Evolutionary conservation across 176 grass and related monocot genomes (phyloP).

Genomic region (Areca catechu): DNA sequence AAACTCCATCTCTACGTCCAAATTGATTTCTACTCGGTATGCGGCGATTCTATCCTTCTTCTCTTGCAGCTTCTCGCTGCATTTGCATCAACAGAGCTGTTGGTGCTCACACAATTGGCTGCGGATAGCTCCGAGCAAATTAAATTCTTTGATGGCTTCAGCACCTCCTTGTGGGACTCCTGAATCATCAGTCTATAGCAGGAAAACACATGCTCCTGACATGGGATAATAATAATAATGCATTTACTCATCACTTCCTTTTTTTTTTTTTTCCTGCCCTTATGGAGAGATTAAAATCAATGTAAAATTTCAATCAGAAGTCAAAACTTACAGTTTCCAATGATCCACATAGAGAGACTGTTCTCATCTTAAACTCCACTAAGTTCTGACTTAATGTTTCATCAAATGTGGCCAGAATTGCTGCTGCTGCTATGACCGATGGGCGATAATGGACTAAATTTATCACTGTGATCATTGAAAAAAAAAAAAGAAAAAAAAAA

Average conservation of each 20-base stretch:
- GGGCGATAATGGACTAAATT: conserved; percentile 48
- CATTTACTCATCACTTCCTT: conserved; percentile 41
- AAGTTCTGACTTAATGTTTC: conserved; percentile 26
- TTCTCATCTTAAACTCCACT: conserved; percentile 42
- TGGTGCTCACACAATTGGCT: conserved; percentile 24
- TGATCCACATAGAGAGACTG: conserved; percentile 34
- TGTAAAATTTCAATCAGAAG: not conserved
- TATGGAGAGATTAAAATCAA: conserved; percentile 2
- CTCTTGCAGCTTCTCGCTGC: conserved; percentile 51
- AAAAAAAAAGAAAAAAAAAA: not conserved
- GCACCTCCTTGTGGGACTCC: conserved; percentile 26
- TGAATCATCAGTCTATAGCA: conserved; percentile 82
- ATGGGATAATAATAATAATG: conserved; percentile 28
- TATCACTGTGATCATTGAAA: conserved; percentile 31
- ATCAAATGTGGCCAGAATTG: conserved; percentile 40
- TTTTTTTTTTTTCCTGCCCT: conserved; percentile 27
- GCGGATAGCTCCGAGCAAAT: conserved; percentile 35
- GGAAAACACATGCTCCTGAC: conserved; percentile 82
- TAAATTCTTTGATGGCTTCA: conserved; percentile 32
- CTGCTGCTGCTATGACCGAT: conserved; percentile 58
- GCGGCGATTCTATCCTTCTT: conserved; percentile 40
- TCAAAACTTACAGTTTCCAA: conserved; percentile 53
- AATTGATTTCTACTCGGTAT: conserved; percentile 28
- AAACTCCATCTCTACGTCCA: conserved; percentile 14
- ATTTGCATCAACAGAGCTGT: conserved; percentile 32